Base-by-base conservation (phyloP, 352 stramenopile species). In the Plasmopara halstedii region DNA sequence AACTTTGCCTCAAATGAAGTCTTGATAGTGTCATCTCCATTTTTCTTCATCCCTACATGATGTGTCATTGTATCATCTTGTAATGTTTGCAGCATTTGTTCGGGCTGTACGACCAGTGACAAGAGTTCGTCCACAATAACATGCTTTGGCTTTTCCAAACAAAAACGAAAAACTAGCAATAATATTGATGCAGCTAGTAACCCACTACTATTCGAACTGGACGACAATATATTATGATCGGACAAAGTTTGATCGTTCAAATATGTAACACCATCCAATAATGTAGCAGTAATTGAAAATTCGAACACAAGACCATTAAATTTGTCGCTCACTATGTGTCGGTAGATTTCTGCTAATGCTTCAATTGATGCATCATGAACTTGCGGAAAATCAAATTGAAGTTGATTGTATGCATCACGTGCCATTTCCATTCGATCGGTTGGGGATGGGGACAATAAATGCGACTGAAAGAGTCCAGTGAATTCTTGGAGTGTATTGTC, bases 311-410 rank as follows among this genome's bases (percentile, higher is more conserved):
- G 7, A 13, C 6, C 45, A 32, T 29, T 49, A 10, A 23, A 53
- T 39, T 44, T 62, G 13, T 37, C 50, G 21, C 38, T 41, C 9
- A 47, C 47, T 17, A 80, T 34, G 0, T 51, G 53, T 37, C 56
- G 41, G 44, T 83, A 85, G 41, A 56, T 39, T 21, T 69, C 53
- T 6, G 70, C 70, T 10, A 85, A 51, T 4, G 70, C 67, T 21
- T 58, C 36, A 40, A 81, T 39, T 40, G 70, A 56, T 15, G 42
- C 37, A 18, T 74, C 67, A 21, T 56, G 32, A 3, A 70, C 40
- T 26, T 72, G 55, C 0, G 73, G 73, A 42, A 69, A 85, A 49
- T 85, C 73, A 32, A 70, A 83, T 54, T 85, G 73, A 32, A 85
- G 53, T 42, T 62, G 48, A 26, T 57, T 56, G 48, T 85, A 72